phyloP scores from a whole-genome alignment of 192 early-diverging fungal species.

The Pilobolus umbonatus region DNA sequence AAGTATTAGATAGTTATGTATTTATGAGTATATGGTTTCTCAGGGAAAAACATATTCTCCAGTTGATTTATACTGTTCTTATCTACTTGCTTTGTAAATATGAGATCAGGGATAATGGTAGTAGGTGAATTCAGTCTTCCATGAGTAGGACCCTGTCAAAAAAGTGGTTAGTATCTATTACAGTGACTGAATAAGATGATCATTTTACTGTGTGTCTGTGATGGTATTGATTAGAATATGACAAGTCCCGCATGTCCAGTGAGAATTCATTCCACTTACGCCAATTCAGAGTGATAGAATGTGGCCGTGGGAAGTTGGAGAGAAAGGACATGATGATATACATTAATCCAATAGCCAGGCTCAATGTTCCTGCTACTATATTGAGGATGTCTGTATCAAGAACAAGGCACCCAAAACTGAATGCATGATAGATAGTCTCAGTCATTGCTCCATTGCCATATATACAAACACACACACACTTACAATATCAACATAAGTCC shows the following conservation, averaged over 20 bases:
- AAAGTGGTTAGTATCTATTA: not conserved
- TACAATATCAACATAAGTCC: conserved; percentile 52
- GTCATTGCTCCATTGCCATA: not conserved
- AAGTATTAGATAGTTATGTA: too few relatives aligned
- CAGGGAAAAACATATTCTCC: too few relatives aligned
- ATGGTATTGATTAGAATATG: not conserved
- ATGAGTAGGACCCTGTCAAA: not conserved
- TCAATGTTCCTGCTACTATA: conserved; percentile 43
- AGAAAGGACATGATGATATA: conserved; percentile 47
- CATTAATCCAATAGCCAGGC: conserved; percentile 43
- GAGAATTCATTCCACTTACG: conserved; percentile 34
- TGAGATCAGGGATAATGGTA: not conserved
- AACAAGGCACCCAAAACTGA: conserved; percentile 53
- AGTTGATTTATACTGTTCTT: too few relatives aligned
- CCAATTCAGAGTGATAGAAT: conserved; percentile 25
- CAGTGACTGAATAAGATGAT: not conserved
- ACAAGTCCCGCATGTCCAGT: conserved; percentile 21
- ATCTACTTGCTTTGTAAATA: not conserved
- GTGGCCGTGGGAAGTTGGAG: conserved; percentile 14
- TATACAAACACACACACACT: conserved; percentile 4
- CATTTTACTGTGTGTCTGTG: not conserved
- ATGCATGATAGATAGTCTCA: too few relatives aligned
- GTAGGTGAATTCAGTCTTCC: not conserved
- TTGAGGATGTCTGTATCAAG: conserved; percentile 39
- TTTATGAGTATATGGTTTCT: too few relatives aligned